Conservation (phyloP, 164 flowering plant species). For the Tetrastigma voinierianum region DNA sequence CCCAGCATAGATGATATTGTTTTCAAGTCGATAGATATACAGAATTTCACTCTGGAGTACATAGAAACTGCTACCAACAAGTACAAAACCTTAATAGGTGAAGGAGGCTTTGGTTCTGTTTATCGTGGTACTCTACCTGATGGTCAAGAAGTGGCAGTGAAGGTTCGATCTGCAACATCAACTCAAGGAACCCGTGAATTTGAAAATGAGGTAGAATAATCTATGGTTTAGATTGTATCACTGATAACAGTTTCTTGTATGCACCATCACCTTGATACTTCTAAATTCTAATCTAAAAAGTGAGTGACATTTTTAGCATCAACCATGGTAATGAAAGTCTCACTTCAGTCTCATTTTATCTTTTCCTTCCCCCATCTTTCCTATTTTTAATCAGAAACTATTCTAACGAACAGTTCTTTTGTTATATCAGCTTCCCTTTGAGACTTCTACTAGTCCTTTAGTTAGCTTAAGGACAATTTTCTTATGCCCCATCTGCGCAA, state of each 20-base stretch:
- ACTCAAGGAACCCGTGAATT: conserved; percentile 87
- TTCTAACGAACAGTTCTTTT: background rate
- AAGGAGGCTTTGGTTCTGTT: conserved; percentile 85
- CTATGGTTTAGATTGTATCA: background rate
- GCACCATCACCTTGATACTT: no score
- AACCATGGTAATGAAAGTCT: no score
- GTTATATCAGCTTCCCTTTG: background rate
- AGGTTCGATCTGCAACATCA: conserved; percentile 80
- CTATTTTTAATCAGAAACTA: background rate
- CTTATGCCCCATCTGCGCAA: no score
- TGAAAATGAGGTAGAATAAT: conserved; percentile 64
- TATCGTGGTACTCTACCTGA: conserved; percentile 61
- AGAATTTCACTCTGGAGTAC: conserved; percentile 41
- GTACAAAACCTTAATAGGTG: conserved; percentile 71
- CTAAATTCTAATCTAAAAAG: no score
- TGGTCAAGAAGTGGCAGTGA: conserved; percentile 84
- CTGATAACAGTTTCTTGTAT: background rate
- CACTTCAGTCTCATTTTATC: background rate
- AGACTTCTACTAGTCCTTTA: background rate
- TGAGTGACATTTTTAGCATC: no score
- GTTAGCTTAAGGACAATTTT: no score
- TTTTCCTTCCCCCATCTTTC: background rate
- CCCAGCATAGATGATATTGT: conserved; percentile 47
- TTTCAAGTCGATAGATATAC: conserved; percentile 43
- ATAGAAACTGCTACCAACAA: conserved; percentile 54